phyloP scores from a whole-genome alignment of 2,329 filamentous ascomycete species.

The Pseudogymnoascus verrucosus region DNA sequence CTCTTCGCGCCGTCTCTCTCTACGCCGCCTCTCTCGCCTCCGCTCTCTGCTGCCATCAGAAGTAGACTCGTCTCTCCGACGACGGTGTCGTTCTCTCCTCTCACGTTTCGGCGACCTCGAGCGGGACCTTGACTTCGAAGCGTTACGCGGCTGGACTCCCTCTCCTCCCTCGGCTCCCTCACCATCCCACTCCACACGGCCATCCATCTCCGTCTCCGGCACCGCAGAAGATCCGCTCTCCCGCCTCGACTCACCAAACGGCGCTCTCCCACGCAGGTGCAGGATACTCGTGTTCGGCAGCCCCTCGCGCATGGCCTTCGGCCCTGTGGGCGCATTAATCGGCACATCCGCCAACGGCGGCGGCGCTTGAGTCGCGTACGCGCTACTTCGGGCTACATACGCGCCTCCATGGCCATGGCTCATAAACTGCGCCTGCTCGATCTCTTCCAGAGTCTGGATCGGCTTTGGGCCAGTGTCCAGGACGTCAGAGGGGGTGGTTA shows the following conservation, averaged over 20 bases:
- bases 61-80: not conserved
- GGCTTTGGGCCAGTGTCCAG: conserved; percentile 17
- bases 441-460: conserved; percentile 28
- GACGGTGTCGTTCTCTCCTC: conserved; percentile 11
- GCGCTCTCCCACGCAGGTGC: conserved; percentile 40
- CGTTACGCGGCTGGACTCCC: not conserved
- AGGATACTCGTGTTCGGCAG: conserved; percentile 73
- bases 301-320: conserved; percentile 89
- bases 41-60: conserved; percentile 18
- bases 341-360: conserved; percentile 34
- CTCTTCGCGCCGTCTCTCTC: conserved; percentile 26
- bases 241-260: conserved; percentile 23
- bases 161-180: conserved; percentile 6
- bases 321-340: conserved; percentile 77
- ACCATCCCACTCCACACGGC: conserved; percentile 21
- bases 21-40: conserved; percentile 21
- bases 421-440: conserved; percentile 11
- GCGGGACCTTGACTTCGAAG: conserved; percentile 21
- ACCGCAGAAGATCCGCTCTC: conserved; percentile 7
- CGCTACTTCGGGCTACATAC: not conserved
- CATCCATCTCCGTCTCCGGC: conserved; percentile 22
- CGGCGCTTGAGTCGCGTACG: not conserved
- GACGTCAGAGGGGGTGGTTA: not conserved
- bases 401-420: not conserved
- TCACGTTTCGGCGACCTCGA: conserved; percentile 24